Evolutionary conservation across 495 filamentous ascomycete genomes (phyloP).

Genomic region (Tuber microsphaerosporum): DNA sequence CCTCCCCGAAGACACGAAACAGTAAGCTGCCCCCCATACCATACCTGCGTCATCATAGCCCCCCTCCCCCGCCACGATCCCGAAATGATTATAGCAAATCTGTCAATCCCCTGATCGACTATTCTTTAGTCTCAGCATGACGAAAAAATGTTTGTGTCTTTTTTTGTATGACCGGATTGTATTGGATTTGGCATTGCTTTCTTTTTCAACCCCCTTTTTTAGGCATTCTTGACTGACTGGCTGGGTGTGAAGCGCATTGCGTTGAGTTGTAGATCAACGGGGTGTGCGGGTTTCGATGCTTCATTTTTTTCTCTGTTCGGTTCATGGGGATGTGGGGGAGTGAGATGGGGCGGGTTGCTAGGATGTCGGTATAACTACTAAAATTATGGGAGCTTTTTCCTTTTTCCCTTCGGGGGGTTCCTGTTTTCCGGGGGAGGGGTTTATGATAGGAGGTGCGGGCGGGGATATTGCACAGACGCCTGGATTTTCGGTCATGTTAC

Average conservation of each 20-base stretch:
- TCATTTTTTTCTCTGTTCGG: not conserved
- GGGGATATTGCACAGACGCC: not conserved
- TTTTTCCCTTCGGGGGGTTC: not conserved
- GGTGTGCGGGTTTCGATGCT: not conserved
- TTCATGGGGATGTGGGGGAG: not conserved
- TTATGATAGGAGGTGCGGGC: not conserved
- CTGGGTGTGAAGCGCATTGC: not conserved
- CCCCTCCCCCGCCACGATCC: not conserved
- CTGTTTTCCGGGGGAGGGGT: not conserved
- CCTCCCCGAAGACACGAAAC: not conserved
- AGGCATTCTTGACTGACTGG: not conserved
- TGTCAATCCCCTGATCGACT: slow-evolving; percentile 4
- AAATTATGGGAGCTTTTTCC: not conserved
- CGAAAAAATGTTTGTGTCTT: not conserved
- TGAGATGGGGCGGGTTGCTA: not conserved
- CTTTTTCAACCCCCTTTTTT: not conserved
- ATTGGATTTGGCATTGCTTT: not conserved
- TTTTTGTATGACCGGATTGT: not conserved
- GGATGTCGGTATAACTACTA: not conserved
- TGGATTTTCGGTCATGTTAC: not conserved
- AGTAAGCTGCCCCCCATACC: not conserved
- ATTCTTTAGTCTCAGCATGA: not conserved
- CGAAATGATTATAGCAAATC: not conserved
- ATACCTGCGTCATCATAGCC: not conserved
- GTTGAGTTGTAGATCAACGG: not conserved